Base-by-base conservation (phyloP, 495 filamentous ascomycete species). In the Corynascus novoguineensis region DNA sequence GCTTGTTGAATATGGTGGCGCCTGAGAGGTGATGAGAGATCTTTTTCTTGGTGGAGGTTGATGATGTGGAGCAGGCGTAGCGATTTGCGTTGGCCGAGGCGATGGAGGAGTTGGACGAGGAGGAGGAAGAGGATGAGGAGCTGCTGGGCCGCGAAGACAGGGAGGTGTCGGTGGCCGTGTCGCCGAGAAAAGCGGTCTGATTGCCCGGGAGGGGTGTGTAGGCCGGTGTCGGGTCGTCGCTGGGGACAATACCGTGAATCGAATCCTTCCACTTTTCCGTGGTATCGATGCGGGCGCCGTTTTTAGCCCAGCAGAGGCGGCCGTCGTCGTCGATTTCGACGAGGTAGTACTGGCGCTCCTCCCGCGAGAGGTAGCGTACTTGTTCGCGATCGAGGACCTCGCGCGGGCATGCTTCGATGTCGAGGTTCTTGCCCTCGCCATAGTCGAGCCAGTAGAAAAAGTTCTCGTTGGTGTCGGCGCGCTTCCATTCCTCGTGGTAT, bases 361-460 rank as follows among this genome's bases (percentile, higher is more conserved):
- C 86, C 7, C 81, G 77, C 1, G 81, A 83, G 14, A 92, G 73
- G 68, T 92, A 92, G 17, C 88, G 76, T 0, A 92, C 83, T 58
- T 83, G 80, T 58, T 90, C 85, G 25, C 76, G 74, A 47, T 90
- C 86, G 4, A 92, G 71, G 24, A 75, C 72, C 50, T 86, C 82
- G 9, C 88, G 80, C 1, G 86, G 76, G 57, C 85, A 86, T 10
- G 76, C 70, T 5, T 76, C 70, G 11, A 88, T 63, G 37, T 85
- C 79, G 27, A 88, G 61, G 25, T 74, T 61, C 32, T 70, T 78
- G 6, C 88, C 88, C 37, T 84, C 86, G 3, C 92, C 92, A 48
- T 88, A 73, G 67, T 97, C 92, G n/a, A 96, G 77, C 91, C 92
- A 96, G 70, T 90, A 91, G 68, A 96, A 97, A 77, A 95, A 97